phyloP scores from a whole-genome alignment of 2,329 filamentous ascomycete genomes.

The Aureobasidium melanogenum region DNA sequence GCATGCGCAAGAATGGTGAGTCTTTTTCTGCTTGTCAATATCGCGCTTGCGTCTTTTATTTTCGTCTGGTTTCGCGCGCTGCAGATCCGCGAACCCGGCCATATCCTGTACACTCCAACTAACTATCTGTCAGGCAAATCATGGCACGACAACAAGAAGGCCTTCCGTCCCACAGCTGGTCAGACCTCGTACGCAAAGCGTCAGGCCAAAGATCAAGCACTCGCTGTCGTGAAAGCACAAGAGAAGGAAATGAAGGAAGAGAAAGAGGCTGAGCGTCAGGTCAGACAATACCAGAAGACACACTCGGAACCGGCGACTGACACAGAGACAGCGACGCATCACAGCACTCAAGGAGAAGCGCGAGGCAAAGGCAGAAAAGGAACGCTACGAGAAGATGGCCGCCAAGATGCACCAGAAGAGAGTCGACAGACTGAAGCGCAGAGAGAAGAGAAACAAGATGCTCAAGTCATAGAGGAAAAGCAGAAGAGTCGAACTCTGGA shows the following conservation, averaged over 20 bases:
- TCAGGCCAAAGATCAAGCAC: slow-evolving; percentile 57
- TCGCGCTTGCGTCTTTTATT: neutral
- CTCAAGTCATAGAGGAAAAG: slow-evolving; percentile 35
- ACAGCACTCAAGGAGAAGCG: slow-evolving; percentile 77
- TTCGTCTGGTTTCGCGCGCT: neutral
- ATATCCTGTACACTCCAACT: neutral
- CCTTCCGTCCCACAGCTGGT: slow-evolving; percentile 75
- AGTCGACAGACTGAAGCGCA: slow-evolving; percentile 83
- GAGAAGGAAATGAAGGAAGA: slow-evolving; percentile 95
- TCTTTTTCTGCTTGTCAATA: slow-evolving; percentile 5
- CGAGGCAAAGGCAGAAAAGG: slow-evolving; percentile 84
- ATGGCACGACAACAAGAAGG: slow-evolving; percentile 76
- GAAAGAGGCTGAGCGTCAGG: slow-evolving; percentile 81
- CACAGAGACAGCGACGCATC: slow-evolving; percentile 54
- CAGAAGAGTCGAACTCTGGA: neutral
- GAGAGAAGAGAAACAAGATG: slow-evolving; percentile 92
- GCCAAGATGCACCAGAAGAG: slow-evolving; percentile 97
- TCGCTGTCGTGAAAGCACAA: slow-evolving; percentile 75
- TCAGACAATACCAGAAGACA: slow-evolving; percentile 32
- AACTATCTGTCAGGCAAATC: slow-evolving; percentile 64
- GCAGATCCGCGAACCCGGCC: neutral
- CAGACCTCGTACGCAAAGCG: slow-evolving; percentile 73
- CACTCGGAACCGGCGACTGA: slow-evolving; percentile 12
- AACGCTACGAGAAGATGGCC: slow-evolving; percentile 85
- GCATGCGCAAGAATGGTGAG: slow-evolving; percentile 79